Percentiles rank a stretch among this genome's conserved stretches.
Evolutionary conservation across 148 eudicot species (phyloP).

Genomic region (Rhododendron ovatum): DNA sequence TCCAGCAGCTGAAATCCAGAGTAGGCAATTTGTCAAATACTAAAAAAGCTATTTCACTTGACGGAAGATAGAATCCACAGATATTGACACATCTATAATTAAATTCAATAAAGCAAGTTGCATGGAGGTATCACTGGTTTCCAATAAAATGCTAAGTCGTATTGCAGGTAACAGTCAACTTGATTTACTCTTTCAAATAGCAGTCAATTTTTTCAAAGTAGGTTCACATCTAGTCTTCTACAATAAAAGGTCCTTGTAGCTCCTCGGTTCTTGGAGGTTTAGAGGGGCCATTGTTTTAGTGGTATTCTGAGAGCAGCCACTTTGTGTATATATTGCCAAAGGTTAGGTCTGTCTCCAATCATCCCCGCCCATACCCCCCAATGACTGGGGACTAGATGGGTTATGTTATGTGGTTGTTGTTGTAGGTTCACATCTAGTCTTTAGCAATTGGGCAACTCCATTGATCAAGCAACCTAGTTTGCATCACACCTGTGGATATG

Average conservation of each 20-base stretch:
- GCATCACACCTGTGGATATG: background rate
- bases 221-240: too few relatives aligned
- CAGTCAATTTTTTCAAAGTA: background rate
- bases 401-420: too few relatives aligned
- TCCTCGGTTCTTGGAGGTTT: too few relatives aligned
- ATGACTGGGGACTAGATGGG: too few relatives aligned
- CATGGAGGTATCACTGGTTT: background rate
- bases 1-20: constrained; percentile 64
- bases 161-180: background rate
- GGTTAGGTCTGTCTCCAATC: too few relatives aligned
- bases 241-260: too few relatives aligned
- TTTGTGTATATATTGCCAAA: too few relatives aligned
- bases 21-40: constrained; percentile 2
- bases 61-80: background rate
- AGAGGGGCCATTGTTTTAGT: too few relatives aligned
- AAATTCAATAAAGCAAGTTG: background rate
- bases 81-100: background rate
- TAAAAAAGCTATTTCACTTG: background rate
- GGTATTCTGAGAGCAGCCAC: too few relatives aligned
- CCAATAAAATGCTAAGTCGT: background rate
- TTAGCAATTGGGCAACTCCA: background rate
- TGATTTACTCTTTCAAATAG: background rate
- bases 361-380: too few relatives aligned
- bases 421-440: too few relatives aligned
- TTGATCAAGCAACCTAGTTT: background rate